A percentile compares a stretch with the other conserved stretches of the same genome.
Conservation (phyloP, 2,329 filamentous ascomycete genomes). For the Fusarium buharicum region DNA sequence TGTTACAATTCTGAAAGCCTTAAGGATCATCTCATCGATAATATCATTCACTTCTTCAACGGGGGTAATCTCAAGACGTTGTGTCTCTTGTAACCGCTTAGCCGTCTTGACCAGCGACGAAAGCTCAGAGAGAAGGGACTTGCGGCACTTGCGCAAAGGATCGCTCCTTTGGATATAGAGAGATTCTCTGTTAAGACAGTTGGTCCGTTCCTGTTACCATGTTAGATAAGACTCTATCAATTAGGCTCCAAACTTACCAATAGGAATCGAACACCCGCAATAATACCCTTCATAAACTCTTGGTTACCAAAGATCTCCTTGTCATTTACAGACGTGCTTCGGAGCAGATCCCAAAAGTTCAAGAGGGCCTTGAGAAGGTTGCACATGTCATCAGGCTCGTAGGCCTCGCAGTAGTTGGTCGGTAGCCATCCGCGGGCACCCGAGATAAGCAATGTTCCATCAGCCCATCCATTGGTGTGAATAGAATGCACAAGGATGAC, state of each 20-base stretch:
- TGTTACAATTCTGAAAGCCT: constrained; percentile 93
- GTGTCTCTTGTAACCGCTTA: constrained; percentile 82
- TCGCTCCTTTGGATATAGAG: constrained; percentile 79
- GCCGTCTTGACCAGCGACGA: constrained; percentile 89
- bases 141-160: constrained; percentile 80
- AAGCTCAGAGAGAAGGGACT: constrained; percentile 87
- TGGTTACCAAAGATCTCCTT: constrained; percentile 85
- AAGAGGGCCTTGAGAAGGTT: constrained; percentile 86
- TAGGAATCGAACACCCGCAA: constrained; percentile 90
- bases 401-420: constrained; percentile 97
- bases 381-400: constrained; percentile 87
- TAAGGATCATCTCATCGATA: constrained; percentile 91
- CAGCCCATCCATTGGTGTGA: constrained; percentile 98
- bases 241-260: constrained; percentile 69
- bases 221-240: constrained; percentile 21
- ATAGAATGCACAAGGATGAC: constrained; percentile 95
- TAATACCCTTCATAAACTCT: constrained; percentile 93
- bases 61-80: constrained; percentile 60
- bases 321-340: constrained; percentile 79
- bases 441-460: constrained; percentile 87
- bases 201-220: constrained; percentile 76
- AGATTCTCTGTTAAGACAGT: constrained; percentile 87
- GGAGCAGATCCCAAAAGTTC: constrained; percentile 91
- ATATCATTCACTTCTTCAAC: constrained; percentile 75
- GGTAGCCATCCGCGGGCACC: constrained; percentile 94